phyloP scores from a whole-genome alignment of 2,329 filamentous ascomycete genomes.

The Lachnellula willkommii region DNA sequence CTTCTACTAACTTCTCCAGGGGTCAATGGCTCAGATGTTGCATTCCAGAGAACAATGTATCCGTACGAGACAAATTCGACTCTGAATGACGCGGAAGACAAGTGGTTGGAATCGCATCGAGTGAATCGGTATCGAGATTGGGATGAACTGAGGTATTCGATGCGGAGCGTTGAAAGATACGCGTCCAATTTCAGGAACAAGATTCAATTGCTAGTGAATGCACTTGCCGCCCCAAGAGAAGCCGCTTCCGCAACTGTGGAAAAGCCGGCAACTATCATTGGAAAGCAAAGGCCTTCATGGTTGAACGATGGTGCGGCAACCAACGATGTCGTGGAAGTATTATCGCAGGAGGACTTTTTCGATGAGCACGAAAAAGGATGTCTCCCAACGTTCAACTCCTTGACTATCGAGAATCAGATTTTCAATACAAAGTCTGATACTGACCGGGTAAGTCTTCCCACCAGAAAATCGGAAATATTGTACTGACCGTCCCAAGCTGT shows the following conservation, averaged over 20 bases:
- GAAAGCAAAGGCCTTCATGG: constrained; percentile 36
- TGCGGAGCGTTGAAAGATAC: constrained; percentile 38
- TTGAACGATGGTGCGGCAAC: constrained; percentile 33
- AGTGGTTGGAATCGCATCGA: constrained; percentile 38
- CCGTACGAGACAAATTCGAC: constrained; percentile 37
- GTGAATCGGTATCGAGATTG: constrained; percentile 42
- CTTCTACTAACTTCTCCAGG: constrained; percentile 8
- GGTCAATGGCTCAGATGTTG: constrained; percentile 39
- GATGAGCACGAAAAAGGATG: constrained; percentile 34
- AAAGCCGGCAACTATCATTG: constrained; percentile 24
- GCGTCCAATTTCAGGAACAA: constrained; percentile 38
- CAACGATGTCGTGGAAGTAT: constrained; percentile 32
- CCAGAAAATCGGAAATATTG: background rate
- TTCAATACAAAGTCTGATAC: constrained; percentile 38
- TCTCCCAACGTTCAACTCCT: constrained; percentile 41
- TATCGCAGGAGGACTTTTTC: constrained; percentile 41
- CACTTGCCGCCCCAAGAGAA: constrained; percentile 26
- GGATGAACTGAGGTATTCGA: constrained; percentile 41
- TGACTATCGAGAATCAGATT: constrained; percentile 40
- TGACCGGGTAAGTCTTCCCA: constrained; percentile 22
- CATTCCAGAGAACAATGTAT: constrained; percentile 34
- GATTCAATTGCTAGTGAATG: constrained; percentile 40
- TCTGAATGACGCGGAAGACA: constrained; percentile 37
- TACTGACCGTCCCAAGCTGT: constrained; percentile 26
- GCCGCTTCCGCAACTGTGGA: constrained; percentile 4